A percentile compares a stretch with the other conserved stretches of the same genome.
Conservation (phyloP, 129 eudicot genomes). For the Tagetes patula region DNA sequence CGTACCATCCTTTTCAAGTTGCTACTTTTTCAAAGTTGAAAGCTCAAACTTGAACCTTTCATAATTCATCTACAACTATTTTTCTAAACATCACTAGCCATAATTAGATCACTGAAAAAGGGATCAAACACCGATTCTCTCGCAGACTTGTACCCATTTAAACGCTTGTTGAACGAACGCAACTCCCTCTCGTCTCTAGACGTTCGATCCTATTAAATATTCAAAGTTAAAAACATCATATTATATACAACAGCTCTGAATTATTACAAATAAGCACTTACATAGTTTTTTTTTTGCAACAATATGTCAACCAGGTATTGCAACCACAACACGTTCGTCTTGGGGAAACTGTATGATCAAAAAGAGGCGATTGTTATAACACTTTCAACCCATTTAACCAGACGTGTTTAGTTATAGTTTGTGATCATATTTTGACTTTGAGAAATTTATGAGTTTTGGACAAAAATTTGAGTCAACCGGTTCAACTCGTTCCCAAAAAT, state of each 20-base stretch:
- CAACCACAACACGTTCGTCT: constrained; percentile 93
- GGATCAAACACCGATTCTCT: constrained; percentile 67
- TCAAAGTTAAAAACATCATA: background rate
- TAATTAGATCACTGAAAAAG: constrained; percentile 58
- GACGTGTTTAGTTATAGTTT: too few species aligned
- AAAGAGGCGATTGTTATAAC: constrained; percentile 1
- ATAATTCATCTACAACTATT: constrained; percentile 12
- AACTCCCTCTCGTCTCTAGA: constrained; percentile 75
- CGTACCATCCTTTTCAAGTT: constrained; percentile 7
- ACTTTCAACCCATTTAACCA: background rate
- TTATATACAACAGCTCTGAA: background rate
- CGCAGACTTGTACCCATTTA: constrained; percentile 63
- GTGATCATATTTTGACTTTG: background rate
- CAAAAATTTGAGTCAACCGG: background rate
- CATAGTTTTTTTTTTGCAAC: constrained; percentile 76
- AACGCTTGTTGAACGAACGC: constrained; percentile 78
- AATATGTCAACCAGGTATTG: constrained; percentile 88
- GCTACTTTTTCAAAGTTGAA: constrained; percentile 25
- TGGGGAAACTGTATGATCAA: constrained; percentile 71
- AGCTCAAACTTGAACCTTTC: constrained; percentile 26
- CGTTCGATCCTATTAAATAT: constrained; percentile 53
- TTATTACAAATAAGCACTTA: constrained; percentile 37
- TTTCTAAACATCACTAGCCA: constrained; percentile 12
- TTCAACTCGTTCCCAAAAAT: too few species aligned
- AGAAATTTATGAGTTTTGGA: background rate